Base-by-base conservation (phyloP, 371 early-diverging fungal species). In the Modicella reniformis region DNA sequence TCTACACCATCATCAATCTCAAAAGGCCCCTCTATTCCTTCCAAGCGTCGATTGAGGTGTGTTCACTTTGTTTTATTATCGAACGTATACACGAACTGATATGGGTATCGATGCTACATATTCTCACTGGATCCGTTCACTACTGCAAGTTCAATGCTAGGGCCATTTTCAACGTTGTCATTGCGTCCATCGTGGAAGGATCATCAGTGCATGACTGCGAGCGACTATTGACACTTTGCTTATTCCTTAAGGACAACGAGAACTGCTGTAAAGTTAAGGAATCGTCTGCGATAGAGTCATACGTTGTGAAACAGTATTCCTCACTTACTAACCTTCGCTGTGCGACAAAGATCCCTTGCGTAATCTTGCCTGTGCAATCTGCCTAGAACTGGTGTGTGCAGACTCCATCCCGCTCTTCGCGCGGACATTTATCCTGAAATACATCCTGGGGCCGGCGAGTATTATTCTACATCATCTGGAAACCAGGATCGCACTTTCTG, bases 391-490 rank as follows among this genome's bases (percentile, higher is more conserved):
- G 26, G 50, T 66, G 0, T 29, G 55, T 15, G 55, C 51, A 23
- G 50, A 12, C 12, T 48, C 66, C 0, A 26, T 79, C 0, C 70
- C 79, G 1, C 26, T 58, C 29, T 63, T 32, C 37, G 73, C 70
- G 10, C 41, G 73, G 3, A 69, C 56, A 6, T 66, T 59, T 19
- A 33, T 66, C 40, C 28, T 79, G 47, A 41, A 50, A n/a, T 59
- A 70, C 29, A 63, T 79, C 25, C 55, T 72, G 12, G 73, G 70
- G 3, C 73, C 72, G 4, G 79, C 79, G 17, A 58, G 62, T 6
- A 72, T 72, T 56, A 62, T 79, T 23, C 13, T 79, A 48, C 62
- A 79, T 33, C 69, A 79, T 26, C 60, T 69, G 1, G 73, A 79
- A 25, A 65, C 69, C 1, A 53, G 72, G 13, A 62, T 72, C 28